Evolutionary conservation across 495 filamentous ascomycete genomes (phyloP), one percentile per base, ranked within the genome.

Genomic region (Hyphodiscus hymeniophilus): DNA sequence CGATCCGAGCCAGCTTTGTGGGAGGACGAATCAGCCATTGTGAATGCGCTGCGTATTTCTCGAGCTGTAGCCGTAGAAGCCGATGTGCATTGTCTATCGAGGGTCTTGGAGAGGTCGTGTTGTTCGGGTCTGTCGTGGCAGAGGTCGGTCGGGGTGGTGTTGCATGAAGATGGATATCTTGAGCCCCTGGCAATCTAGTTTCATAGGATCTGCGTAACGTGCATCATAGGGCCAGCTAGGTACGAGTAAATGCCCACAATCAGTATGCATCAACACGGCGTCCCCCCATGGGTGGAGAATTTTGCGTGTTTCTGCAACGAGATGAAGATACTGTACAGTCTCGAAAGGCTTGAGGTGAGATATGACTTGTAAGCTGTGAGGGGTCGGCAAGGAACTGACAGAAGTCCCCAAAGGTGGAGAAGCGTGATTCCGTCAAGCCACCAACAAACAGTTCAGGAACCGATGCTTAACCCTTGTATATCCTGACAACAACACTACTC

Each of bases 11-110:
- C 26, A 5, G 49, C 55, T 30, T 46, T 56, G n/a, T 46, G 42
- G 11, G 38, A 47, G 24, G 38, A 40, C 7, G 38, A 40, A 40
- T 60, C 58, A 55, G 54, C 54, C 58, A 60, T 60, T 55, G 50
- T 50, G 47, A 31, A 39, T 48, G 46, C 44, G 52, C 32, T 49
- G 34, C 20, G 40, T 15, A 32, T 47, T 22, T 40, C 33, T 54
- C 13, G 48, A 38, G 38, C 47, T 51, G 41, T 26, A 24, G 36
- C 6, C 26, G 23, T 28, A 18, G 38, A 40, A 4, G 38, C 40
- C 36, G 33, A 26, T 47, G 40, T 40, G 51, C 56, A 59, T 59
- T 52, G 56, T 59, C 48, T 53, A 43, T 31, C 46, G 43, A 48
- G 38, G 24, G 6, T 43, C 13, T 11, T 26, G 20, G n/a, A 23